Evolutionary conservation across 2,329 filamentous ascomycete genomes (phyloP).

Genomic region (Aureobasidium namibiae): DNA sequence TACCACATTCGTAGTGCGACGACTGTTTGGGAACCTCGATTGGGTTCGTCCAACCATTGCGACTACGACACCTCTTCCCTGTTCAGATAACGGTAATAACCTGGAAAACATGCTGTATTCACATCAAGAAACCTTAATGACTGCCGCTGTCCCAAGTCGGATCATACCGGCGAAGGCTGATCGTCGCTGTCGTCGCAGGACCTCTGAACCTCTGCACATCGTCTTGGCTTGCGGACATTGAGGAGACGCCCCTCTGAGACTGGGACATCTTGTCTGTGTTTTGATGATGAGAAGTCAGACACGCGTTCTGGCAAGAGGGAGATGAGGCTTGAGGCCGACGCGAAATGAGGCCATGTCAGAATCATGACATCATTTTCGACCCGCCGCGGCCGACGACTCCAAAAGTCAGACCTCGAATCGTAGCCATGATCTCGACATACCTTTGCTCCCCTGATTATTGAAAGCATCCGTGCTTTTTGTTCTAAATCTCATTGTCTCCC

Average conservation of each 20-base stretch:
- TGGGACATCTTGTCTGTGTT: neutral
- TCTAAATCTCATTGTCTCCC: neutral
- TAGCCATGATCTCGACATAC: neutral
- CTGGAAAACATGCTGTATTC: neutral
- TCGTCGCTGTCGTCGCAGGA: neutral
- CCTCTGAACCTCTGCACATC: too few species aligned
- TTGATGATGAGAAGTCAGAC: neutral
- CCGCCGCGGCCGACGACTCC: neutral
- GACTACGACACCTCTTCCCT: neutral
- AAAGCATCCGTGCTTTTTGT: conserved; percentile 4
- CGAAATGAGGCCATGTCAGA: neutral
- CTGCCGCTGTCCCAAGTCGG: neutral
- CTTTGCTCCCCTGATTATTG: neutral
- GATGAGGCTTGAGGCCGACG: neutral
- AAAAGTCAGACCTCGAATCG: neutral
- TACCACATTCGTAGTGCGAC: too few species aligned
- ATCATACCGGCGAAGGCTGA: neutral
- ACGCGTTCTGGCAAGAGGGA: neutral
- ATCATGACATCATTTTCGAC: neutral
- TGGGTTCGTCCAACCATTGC: too few species aligned
- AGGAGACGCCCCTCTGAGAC: too few species aligned
- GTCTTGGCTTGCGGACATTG: neutral
- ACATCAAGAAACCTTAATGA: neutral
- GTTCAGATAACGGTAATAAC: neutral
- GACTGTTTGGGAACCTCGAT: neutral